Base-by-base conservation (phyloP, 2,329 filamentous ascomycete genomes). In the Pseudogymnoascus sp. region DNA sequence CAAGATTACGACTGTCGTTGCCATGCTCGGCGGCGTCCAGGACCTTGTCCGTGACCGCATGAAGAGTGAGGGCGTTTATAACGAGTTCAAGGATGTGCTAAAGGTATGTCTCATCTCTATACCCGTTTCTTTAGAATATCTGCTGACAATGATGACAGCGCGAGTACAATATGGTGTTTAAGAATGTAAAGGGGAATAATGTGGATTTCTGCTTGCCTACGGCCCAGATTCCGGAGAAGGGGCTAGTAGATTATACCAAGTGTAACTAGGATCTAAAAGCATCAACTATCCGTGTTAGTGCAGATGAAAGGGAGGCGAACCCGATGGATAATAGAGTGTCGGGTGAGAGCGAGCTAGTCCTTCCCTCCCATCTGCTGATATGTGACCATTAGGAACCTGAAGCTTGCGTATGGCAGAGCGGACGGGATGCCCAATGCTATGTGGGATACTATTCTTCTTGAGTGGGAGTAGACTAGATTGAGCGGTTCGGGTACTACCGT, bases 1-100 rank as follows among this genome's bases (percentile, higher is more conserved):
- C 66, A 79, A 79, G 62, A 68, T 78, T 6, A 75, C 75, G 8
- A 79, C 76, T 0, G 76, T 78, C 0, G 69, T 73, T 16, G 72
- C 77, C 0, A 68, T 78, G 0, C 66, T 78, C 3, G 76, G 76
- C 1, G 77, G 77, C 0, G 75, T 77, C 0, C 66, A 68, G 10
- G 73, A 77, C 43, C 68, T 78, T 22, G 76, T 77, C 3, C 71
- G 76, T 3, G 65, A 75, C 43, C 73, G 71, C 62, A 76, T 78
- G 74, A 73, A 73, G 66, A 62, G 64, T 0, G 75, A 78, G 19
- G 71, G 71, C 1, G 72, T 77, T 14, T 78, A 78, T 60, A 38
- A 73, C 0, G 72, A 75, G n/a, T 78, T 76, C 65, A 63, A 75
- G 2, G 65, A 65, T 24, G 33, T 61, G 60, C 28, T 59, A 3